phyloP scores from a whole-genome alignment of 208 protist genomes.

The Trypanosoma scelopori region DNA sequence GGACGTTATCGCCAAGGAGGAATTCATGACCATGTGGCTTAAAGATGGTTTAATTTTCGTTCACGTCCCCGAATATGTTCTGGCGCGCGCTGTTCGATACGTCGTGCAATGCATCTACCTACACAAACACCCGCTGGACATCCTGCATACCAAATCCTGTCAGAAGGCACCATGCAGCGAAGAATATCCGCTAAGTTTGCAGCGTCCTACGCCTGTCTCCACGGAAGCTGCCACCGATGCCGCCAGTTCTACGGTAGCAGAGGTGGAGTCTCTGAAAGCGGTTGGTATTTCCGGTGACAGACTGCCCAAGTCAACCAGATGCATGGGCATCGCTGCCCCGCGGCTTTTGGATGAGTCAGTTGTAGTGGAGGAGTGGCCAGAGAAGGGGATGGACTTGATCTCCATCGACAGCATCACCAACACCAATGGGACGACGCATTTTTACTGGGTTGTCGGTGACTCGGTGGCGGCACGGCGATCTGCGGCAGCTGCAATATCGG shows the following conservation, averaged over 20 bases:
- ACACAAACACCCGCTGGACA: constrained; percentile 40
- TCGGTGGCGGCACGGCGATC: constrained; percentile 27
- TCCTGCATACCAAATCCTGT: constrained; percentile 18
- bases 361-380: constrained; percentile 51
- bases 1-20: neutral
- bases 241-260: neutral
- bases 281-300: constrained; percentile 1
- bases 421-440: constrained; percentile 7
- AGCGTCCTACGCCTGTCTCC: neutral
- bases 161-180: no score
- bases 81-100: constrained; percentile 29
- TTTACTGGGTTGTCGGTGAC: constrained; percentile 38
- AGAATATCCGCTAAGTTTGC: neutral
- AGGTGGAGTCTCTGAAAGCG: neutral
- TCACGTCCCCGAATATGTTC: constrained; percentile 16
- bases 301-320: neutral
- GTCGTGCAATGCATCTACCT: constrained; percentile 42
- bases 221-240: neutral
- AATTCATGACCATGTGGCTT: constrained; percentile 15
- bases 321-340: constrained; percentile 15
- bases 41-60: constrained; percentile 8
- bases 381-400: constrained; percentile 15
- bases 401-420: neutral
- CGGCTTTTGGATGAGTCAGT: constrained; percentile 43
- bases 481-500: constrained; percentile 29